Conservation (phyloP, 129 eudicot species). For the Ambrosia trifida region DNA sequence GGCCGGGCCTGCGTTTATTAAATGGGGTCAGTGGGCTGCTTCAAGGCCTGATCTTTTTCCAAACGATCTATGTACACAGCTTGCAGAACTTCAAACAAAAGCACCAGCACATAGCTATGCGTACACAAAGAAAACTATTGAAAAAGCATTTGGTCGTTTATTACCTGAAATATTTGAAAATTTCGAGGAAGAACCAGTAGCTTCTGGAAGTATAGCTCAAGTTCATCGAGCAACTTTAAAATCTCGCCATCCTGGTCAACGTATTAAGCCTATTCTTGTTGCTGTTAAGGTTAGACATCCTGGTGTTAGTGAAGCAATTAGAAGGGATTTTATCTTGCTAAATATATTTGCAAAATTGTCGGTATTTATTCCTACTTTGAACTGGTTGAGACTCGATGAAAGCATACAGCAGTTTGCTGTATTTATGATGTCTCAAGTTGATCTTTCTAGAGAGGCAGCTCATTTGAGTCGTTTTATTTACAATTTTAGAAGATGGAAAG, state of each 20-base stretch:
- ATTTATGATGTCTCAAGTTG: conserved; percentile 98
- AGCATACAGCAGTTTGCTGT: conserved; percentile 91
- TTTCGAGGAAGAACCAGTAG: conserved; percentile 87
- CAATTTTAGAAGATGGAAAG: conserved; percentile 87
- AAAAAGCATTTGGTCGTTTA: conserved; percentile 80
- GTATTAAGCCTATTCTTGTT: conserved; percentile 66
- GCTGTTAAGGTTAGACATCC: conserved; percentile 98
- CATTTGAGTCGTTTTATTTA: conserved; percentile 89
- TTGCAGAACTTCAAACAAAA: conserved; percentile 74
- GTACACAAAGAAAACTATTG: conserved; percentile 66
- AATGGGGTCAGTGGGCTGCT: conserved; percentile 99
- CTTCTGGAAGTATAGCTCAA: conserved; percentile 97
- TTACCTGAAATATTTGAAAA: conserved; percentile 81
- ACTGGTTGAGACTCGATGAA: conserved; percentile 90
- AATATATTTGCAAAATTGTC: conserved; percentile 71
- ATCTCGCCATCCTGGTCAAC: conserved; percentile 71
- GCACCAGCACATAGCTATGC: conserved; percentile 90
- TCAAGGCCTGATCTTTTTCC: conserved; percentile 96
- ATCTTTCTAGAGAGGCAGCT: conserved; percentile 98
- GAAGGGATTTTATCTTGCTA: conserved; percentile 73
- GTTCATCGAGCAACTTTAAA: conserved; percentile 83
- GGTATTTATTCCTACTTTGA: conserved; percentile 58
- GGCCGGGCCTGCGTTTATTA: conserved; percentile 95
- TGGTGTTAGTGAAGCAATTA: conserved; percentile 83
- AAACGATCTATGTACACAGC: conserved; percentile 67